phyloP scores from a whole-genome alignment of 306 rosid species.

The Castanospermum australe region DNA sequence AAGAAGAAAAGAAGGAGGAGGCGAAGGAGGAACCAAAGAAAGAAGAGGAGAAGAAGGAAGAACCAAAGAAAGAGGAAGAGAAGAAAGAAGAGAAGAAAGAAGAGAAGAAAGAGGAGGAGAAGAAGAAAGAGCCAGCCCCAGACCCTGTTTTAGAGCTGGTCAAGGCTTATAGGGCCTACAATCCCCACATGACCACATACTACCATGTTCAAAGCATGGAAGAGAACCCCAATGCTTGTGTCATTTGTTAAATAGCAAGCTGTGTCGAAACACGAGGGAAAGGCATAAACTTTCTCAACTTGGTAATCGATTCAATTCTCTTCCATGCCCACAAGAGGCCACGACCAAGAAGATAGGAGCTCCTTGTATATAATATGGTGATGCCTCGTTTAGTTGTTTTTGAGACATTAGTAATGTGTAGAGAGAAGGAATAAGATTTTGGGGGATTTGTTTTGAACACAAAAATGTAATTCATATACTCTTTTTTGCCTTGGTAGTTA shows the following conservation, averaged over 20 bases:
- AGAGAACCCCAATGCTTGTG: constrained; percentile 95
- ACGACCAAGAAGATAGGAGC: constrained; percentile 27
- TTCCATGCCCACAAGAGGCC: constrained; percentile 33
- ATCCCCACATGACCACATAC: constrained; percentile 73
- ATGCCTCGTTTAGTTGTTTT: constrained; percentile 35
- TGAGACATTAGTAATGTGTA: constrained; percentile 42
- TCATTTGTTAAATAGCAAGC: constrained; percentile 44
- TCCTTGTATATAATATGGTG: constrained; percentile 54
- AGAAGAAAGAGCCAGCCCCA: constrained; percentile 52
- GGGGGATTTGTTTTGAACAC: constrained; percentile 33
- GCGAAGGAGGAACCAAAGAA: constrained; percentile 48
- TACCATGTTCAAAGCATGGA: constrained; percentile 87
- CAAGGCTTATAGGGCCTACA: constrained; percentile 70
- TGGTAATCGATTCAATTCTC: constrained; percentile 26
- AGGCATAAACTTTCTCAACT: constrained; percentile 23
- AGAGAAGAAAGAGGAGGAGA: constrained; percentile 45
- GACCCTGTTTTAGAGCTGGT: constrained; percentile 72
- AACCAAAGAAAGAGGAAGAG: constrained; percentile 40
- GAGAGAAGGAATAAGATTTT: constrained; percentile 51
- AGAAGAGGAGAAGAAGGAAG: constrained; percentile 47
- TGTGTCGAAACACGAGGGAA: constrained; percentile 10
- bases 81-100: constrained; percentile 42
- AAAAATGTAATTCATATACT: constrained; percentile 28
- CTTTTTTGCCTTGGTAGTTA: background rate
- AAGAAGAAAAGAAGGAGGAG: constrained; percentile 41